Base-by-base conservation (phyloP, 306 rosid species). In the Gastrolobium bilobum region DNA sequence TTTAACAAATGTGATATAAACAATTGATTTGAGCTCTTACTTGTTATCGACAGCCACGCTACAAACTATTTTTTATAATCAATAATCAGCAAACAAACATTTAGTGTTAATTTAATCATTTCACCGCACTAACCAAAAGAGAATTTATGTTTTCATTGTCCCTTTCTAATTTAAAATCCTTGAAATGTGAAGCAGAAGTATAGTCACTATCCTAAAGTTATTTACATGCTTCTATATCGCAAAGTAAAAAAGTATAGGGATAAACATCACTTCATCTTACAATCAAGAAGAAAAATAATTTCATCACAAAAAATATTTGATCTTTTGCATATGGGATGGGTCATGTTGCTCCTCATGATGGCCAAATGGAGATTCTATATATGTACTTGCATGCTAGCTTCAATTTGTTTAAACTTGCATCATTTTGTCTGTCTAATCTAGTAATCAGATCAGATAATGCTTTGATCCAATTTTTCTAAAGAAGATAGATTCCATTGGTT, bases 301-400 rank as follows among this genome's bases (percentile, higher is more conserved):
- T 2, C 8, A 72, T 31, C 14, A 64, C 0, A 20, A 39, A 6
- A 72, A 71, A 29, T 6, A 7, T 13, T 4, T 39, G 46, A 3
- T 31, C 47, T 40, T 69, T 7, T 63, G 74, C 15, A 42, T 10
- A 67, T 68, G 76, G 51, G 52, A 46, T 56, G 66, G 46, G 71
- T 1, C 38, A 37, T 10, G 54, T 33, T 54, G 65, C 76, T 33
- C 65, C 61, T 72, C 47, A 46, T 54, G 63, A 66, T 48, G 50
- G 62, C 73, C 30, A 38, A 73, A 20, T 2, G 51, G 51, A 62
- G n/a, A 72, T 43, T 64, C 7, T 33, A 20, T 20, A 20, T 20
- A 20, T 20, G 26, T 20, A 20, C 26, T 20, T 20, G 26, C 26
- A 20, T 20, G 26, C 26, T 20, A 20, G 26, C 26, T 20, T 20